Evolutionary conservation across 1,284 basidiomycete species (phyloP).

Genomic region (Cystobasidium sp.): DNA sequence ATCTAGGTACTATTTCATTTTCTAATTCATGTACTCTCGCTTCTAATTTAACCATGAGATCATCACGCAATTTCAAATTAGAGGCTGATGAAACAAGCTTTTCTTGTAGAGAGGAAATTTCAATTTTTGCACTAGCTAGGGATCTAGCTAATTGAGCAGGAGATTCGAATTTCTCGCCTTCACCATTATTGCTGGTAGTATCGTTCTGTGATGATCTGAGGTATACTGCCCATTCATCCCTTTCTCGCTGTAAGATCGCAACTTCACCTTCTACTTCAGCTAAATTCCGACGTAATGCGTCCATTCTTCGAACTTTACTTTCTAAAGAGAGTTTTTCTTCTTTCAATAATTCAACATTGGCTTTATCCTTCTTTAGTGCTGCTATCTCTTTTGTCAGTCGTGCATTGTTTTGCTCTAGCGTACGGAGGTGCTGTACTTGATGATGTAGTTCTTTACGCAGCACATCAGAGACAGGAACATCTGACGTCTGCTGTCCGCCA

Average conservation of each 20-base stretch:
- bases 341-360: conserved; percentile 69
- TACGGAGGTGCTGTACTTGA: conserved; percentile 62
- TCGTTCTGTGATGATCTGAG: conserved; percentile 23
- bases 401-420: conserved; percentile 68
- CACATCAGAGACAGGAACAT: not conserved
- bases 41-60: conserved; percentile 51
- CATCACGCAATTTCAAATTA: conserved; percentile 50
- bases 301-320: conserved; percentile 63
- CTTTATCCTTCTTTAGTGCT: conserved; percentile 63
- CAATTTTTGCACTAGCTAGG: conserved; percentile 50
- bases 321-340: conserved; percentile 75
- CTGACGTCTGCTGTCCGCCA: conserved; percentile 47
- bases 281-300: conserved; percentile 66
- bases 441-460: conserved; percentile 43
- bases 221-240: conserved; percentile 56
- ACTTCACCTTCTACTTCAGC: conserved; percentile 68
- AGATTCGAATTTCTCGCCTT: conserved; percentile 17
- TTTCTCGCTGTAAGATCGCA: conserved; percentile 64
- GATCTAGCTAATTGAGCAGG: conserved; percentile 50
- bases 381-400: conserved; percentile 65
- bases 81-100: conserved; percentile 46
- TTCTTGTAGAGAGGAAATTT: conserved; percentile 48
- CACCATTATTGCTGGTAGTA: not conserved
- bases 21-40: conserved; percentile 48
- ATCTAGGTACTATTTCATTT: conserved; percentile 38